phyloP scores from a whole-genome alignment of 768 basidiomycete species.

The Pisolithus tinctorius region DNA sequence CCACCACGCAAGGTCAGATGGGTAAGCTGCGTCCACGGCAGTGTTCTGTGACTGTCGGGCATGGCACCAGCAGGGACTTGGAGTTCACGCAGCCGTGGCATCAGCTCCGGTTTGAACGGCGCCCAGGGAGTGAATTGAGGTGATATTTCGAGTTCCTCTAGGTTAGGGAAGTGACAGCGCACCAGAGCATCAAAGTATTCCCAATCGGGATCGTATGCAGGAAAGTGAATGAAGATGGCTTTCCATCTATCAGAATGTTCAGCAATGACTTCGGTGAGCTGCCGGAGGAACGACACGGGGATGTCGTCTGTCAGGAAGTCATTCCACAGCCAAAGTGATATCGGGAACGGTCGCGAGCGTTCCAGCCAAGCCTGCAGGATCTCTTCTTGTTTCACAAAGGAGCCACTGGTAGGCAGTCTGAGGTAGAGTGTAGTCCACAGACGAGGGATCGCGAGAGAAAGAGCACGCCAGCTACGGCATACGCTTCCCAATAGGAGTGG shows the following conservation, averaged over 20 bases:
- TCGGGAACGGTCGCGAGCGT: conserved; percentile 19
- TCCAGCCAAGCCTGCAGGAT: conserved; percentile 22
- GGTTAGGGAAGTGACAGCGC: conserved; percentile 16
- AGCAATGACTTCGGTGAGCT: conserved; percentile 11
- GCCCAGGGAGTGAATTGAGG: conserved; percentile 27
- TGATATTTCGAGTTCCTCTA: conserved; percentile 27
- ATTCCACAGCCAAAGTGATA: conserved; percentile 26
- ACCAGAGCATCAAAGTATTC: conserved; percentile 20
- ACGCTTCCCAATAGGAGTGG: conserved; percentile 24
- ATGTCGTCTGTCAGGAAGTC: conserved; percentile 28
- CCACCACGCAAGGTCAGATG: conserved; percentile 27
- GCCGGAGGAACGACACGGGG: conserved; percentile 19
- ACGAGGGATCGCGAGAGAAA: conserved; percentile 22
- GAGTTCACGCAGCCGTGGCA: conserved; percentile 19
- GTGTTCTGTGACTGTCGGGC: conserved; percentile 26
- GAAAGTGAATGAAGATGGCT: conserved; percentile 26
- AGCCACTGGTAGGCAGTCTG: conserved; percentile 21
- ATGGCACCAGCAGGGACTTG: conserved; percentile 26
- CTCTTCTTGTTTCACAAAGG: conserved; percentile 17
- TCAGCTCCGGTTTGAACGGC: conserved; percentile 21
- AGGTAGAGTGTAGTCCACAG: conserved; percentile 28
- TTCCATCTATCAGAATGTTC: conserved; percentile 24
- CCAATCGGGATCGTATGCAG: conserved; percentile 22
- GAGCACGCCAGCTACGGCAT: conserved; percentile 22
- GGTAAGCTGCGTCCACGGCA: conserved; percentile 26